Conservation (phyloP, 805 yeast genomes). For the Allodekkera sacchari region DNA sequence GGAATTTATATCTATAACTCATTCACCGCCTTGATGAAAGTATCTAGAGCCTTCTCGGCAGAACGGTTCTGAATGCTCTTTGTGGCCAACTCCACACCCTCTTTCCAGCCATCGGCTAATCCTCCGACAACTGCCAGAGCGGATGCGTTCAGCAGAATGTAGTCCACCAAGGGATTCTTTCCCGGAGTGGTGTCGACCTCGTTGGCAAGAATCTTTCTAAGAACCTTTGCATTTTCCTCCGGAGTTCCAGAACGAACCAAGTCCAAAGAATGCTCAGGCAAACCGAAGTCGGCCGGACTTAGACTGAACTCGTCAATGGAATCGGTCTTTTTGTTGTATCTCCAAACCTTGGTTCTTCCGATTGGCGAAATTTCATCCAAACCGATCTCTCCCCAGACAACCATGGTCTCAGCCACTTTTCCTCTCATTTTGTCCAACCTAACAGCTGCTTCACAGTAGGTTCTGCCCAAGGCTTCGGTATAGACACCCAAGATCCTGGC, state of each 20-base stretch:
- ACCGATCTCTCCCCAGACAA: conserved; percentile 90
- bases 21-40: no score
- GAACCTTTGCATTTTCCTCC: conserved; percentile 61
- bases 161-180: conserved; percentile 69
- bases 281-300: conserved; percentile 73
- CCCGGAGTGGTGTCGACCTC: conserved; percentile 33
- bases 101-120: conserved; percentile 54
- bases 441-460: conserved; percentile 76
- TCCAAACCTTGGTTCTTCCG: conserved; percentile 79
- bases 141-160: conserved; percentile 83
- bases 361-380: conserved; percentile 91
- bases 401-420: conserved; percentile 49
- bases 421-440: conserved; percentile 44
- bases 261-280: conserved; percentile 60
- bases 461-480: conserved; percentile 66
- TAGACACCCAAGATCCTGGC: conserved; percentile 89
- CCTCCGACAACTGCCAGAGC: conserved; percentile 81
- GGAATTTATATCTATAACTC: neutral
- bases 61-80: conserved; percentile 57
- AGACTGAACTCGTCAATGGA: conserved; percentile 35
- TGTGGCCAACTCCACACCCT: conserved; percentile 71
- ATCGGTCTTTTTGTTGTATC: conserved; percentile 31
- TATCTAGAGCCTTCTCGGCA: conserved; percentile 52
- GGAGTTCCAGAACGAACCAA: conserved; percentile 83
- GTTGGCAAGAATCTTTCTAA: conserved; percentile 36